These are phyloP conservation scores for Coemansia sp. DNA, from an alignment of 192 early-diverging fungal genomes.

Conservation along the genomic window DNA sequence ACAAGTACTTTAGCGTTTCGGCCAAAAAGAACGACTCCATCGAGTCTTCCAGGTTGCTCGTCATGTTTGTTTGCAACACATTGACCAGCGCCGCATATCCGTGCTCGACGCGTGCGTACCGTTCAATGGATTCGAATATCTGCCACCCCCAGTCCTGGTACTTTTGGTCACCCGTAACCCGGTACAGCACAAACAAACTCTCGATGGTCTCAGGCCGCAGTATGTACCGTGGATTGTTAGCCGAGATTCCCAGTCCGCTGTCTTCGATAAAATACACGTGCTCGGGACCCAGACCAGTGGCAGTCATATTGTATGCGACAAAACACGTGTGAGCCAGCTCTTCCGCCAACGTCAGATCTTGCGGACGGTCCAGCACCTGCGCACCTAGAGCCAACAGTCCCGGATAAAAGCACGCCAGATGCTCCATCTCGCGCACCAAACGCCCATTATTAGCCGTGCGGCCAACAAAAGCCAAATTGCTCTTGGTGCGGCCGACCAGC, in stretches of 20 bases:
- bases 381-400: conserved; percentile 78
- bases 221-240: conserved; percentile 48
- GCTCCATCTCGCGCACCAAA: conserved; percentile 78
- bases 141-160: conserved; percentile 82
- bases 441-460: background rate
- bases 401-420: conserved; percentile 90
- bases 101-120: conserved; percentile 63
- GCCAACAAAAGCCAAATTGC: conserved; percentile 22
- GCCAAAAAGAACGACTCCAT: conserved; percentile 87
- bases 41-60: conserved; percentile 15
- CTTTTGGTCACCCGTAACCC: conserved; percentile 76
- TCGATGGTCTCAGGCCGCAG: conserved; percentile 90
- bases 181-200: conserved; percentile 79
- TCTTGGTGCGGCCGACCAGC: conserved; percentile 20
- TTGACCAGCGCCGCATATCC: conserved; percentile 61
- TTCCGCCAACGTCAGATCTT: conserved; percentile 73
- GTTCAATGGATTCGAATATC: conserved; percentile 84
- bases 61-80: conserved; percentile 3
- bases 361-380: conserved; percentile 49
- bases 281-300: conserved; percentile 81
- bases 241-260: conserved; percentile 2
- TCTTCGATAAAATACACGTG: conserved; percentile 62
- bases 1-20: conserved; percentile 95
- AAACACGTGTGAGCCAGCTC: conserved; percentile 76
- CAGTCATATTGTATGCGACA: conserved; percentile 72